phyloP scores from a whole-genome alignment of 768 basidiomycete genomes.

The Psilocybe sp. region DNA sequence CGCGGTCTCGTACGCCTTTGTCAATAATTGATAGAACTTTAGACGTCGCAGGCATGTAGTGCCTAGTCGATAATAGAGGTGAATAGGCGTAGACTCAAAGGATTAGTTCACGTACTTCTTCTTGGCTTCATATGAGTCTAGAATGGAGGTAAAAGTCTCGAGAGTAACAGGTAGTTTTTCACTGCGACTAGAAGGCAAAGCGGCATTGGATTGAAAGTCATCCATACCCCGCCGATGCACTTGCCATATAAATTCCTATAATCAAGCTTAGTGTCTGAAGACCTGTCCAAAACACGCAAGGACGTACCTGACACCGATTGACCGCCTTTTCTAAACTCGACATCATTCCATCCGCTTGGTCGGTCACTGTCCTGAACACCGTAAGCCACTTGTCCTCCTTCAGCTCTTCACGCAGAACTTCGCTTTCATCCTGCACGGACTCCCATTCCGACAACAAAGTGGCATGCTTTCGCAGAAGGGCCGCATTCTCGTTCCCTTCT shows the following conservation, averaged over 20 bases:
- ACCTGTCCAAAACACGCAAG: conserved; percentile 7
- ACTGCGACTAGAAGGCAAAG: conserved; percentile 43
- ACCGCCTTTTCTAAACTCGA: conserved; percentile 91
- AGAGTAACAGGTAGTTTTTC: conserved; percentile 53
- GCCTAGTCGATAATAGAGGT: conserved; percentile 42
- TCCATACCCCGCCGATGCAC: conserved; percentile 58
- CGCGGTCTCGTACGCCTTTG: conserved; percentile 88
- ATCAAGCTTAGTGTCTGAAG: conserved; percentile 2
- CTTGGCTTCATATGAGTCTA: conserved; percentile 83
- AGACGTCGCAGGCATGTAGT: conserved; percentile 91
- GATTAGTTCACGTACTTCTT: conserved; percentile 60
- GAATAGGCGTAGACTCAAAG: conserved; percentile 11
- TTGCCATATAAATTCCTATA: conserved; percentile 84
- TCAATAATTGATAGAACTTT: conserved; percentile 93
- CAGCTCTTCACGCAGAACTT: conserved; percentile 83
- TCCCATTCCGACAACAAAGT: conserved; percentile 79
- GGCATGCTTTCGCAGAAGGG: conserved; percentile 71
- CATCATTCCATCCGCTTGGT: conserved; percentile 99
- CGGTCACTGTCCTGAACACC: conserved; percentile 89
- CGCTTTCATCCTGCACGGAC: conserved; percentile 72
- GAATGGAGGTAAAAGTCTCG: conserved; percentile 63
- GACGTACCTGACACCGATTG: conserved; percentile 78
- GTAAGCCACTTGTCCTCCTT: conserved; percentile 98
- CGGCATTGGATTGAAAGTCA: conserved; percentile 35
- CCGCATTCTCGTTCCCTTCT: conserved; percentile 36